A percentile compares a stretch with the other conserved stretches of the same genome.
phyloP scores from a whole-genome alignment of 2,329 filamentous ascomycete genomes.

The Chrysoporthe austroafricana region DNA sequence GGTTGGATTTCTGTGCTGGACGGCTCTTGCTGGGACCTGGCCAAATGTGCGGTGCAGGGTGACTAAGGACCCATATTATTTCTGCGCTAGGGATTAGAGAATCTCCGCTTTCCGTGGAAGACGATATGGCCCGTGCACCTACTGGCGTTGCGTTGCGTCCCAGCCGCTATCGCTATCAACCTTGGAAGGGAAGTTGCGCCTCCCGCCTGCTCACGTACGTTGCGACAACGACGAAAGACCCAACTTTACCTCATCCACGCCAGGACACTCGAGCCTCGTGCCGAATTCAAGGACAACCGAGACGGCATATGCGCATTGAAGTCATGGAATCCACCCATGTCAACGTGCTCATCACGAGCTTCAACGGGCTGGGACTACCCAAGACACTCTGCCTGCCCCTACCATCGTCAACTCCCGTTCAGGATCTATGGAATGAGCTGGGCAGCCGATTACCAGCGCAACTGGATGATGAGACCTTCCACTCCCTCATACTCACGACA shows the following conservation, averaged over 20 bases:
- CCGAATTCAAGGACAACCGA: neutral
- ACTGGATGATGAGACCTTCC: conserved; percentile 43
- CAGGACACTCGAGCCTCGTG: neutral
- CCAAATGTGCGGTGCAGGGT: conserved; percentile 29
- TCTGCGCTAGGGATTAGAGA: conserved; percentile 17
- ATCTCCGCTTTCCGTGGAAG: conserved; percentile 13
- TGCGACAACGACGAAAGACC: conserved; percentile 6
- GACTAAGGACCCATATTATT: conserved; percentile 9
- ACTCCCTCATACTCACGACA: conserved; percentile 78
- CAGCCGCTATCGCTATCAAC: conserved; percentile 10
- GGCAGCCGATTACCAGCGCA: conserved; percentile 63
- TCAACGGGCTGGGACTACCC: conserved; percentile 80
- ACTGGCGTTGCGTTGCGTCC: neutral
- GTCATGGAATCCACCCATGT: conserved; percentile 62
- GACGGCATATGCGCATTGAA: neutral
- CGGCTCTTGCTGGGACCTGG: conserved; percentile 12
- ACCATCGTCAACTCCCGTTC: conserved; percentile 64
- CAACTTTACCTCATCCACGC: neutral
- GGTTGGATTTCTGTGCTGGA: conserved; percentile 25
- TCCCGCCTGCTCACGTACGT: neutral
- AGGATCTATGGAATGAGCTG: conserved; percentile 67
- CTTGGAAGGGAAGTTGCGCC: neutral
- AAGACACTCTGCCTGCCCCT: conserved; percentile 81
- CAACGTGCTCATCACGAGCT: conserved; percentile 84
- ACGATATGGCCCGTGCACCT: conserved; percentile 2